Conservation (phyloP, 352 stramenopile species). For the Globisporangium ultimum region DNA sequence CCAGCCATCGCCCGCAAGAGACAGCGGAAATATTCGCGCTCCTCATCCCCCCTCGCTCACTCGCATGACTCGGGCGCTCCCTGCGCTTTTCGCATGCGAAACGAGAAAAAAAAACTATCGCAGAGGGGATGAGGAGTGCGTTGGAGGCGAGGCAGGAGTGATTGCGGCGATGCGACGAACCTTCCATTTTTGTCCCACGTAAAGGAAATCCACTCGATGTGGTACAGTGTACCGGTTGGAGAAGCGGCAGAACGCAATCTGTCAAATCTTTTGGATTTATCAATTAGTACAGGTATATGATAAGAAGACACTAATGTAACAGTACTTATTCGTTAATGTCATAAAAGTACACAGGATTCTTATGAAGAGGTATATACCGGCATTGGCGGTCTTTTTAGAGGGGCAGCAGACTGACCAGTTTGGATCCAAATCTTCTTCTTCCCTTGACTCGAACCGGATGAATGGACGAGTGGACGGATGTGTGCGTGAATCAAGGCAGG, state of each 20-base stretch:
- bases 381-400: too few relatives aligned
- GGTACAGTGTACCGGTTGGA: not conserved
- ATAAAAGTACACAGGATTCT: too few relatives aligned
- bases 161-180: not conserved
- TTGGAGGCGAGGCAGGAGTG: not conserved
- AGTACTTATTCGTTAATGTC: too few relatives aligned
- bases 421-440: too few relatives aligned
- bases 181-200: not conserved
- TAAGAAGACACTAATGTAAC: too few relatives aligned
- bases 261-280: not conserved
- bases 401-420: too few relatives aligned
- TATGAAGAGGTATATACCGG: too few relatives aligned
- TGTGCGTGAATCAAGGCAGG: too few relatives aligned
- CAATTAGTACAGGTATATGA: not conserved
- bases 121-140: not conserved
- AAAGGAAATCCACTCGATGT: not conserved
- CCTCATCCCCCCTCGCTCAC: not conserved
- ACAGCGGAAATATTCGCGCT: conserved; percentile 1
- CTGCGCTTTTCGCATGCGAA: not conserved
- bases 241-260: too few relatives aligned
- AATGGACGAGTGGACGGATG: too few relatives aligned
- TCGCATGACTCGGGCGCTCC: not conserved
- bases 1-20: not conserved
- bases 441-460: too few relatives aligned
- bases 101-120: not conserved